phyloP scores from a whole-genome alignment of 768 basidiomycete species.

The Crucibulum laeve region DNA sequence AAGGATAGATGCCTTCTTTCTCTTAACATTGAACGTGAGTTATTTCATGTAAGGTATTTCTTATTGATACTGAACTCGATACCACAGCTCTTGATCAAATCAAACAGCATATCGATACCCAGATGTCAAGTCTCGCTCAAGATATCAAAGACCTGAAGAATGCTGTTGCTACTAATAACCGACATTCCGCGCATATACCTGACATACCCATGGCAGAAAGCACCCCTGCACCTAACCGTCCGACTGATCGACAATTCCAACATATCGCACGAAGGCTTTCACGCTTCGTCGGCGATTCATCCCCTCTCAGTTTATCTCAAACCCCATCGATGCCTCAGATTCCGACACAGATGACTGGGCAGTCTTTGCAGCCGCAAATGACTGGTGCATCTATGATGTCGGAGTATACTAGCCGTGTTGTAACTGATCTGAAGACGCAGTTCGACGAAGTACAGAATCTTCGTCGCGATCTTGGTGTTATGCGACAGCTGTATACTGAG shows the following conservation, averaged over 20 bases:
- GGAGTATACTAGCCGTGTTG: conserved; percentile 70
- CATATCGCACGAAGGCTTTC: conserved; percentile 71
- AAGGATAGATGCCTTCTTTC: conserved; percentile 85
- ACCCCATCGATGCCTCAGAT: conserved; percentile 27
- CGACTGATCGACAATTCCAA: conserved; percentile 72
- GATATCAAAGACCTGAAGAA: conserved; percentile 88
- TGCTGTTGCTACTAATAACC: conserved; percentile 50
- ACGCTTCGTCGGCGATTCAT: conserved; percentile 52
- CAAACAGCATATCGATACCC: conserved; percentile 94
- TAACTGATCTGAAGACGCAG: conserved; percentile 82
- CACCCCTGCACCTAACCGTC: conserved; percentile 61
- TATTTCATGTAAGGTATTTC: conserved; percentile 1
- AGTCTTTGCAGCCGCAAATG: conserved; percentile 64
- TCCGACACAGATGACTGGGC: conserved; percentile 62
- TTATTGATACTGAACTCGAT: conserved; percentile 3
- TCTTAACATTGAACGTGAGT: conserved; percentile 95
- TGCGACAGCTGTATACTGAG: conserved; percentile 92
- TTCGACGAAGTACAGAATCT: conserved; percentile 95
- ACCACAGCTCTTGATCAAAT: conserved; percentile 90
- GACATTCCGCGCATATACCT: conserved; percentile 43
- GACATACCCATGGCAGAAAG: conserved; percentile 60
- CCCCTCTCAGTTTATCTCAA: conserved; percentile 17
- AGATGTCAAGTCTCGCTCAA: conserved; percentile 78
- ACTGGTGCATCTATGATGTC: conserved; percentile 74
- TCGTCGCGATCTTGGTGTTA: conserved; percentile 86